These are phyloP conservation scores for Penicillium crustosum DNA, from an alignment of 2,329 filamentous ascomycete genomes.

Conservation along the genomic window DNA sequence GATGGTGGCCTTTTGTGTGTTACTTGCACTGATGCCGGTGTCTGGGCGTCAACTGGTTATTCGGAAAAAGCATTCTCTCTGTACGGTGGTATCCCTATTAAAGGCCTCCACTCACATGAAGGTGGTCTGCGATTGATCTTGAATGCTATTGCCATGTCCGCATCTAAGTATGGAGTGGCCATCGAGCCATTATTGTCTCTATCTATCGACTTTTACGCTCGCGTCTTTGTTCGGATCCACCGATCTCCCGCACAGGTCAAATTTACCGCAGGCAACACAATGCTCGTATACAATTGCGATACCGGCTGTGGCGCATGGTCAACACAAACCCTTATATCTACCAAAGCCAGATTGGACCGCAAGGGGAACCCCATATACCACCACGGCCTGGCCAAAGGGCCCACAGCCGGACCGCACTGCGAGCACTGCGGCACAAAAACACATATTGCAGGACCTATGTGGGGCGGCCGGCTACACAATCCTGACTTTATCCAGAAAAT, in stretches of 20 bases:
- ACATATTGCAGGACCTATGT: constrained; percentile 93
- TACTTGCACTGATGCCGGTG: constrained; percentile 92
- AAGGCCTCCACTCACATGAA: constrained; percentile 84
- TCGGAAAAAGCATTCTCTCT: constrained; percentile 89
- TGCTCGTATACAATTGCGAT: constrained; percentile 91
- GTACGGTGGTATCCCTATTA: constrained; percentile 88
- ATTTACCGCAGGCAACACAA: constrained; percentile 83
- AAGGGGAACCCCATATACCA: constrained; percentile 74
- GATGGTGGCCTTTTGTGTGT: constrained; percentile 91
- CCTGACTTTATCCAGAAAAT: constrained; percentile 77
- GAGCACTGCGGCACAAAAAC: constrained; percentile 82
- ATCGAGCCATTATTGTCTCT: constrained; percentile 90
- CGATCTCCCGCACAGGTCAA: constrained; percentile 85
- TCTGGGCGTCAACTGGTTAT: constrained; percentile 93
- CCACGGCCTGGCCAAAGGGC: constrained; percentile 70
- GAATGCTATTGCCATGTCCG: constrained; percentile 75
- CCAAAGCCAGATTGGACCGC: constrained; percentile 66
- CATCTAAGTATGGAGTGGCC: constrained; percentile 78
- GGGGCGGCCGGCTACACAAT: constrained; percentile 84
- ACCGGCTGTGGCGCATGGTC: constrained; percentile 88
- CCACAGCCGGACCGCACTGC: constrained; percentile 66
- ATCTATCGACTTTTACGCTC: constrained; percentile 92
- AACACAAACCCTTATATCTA: constrained; percentile 73
- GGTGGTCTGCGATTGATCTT: constrained; percentile 83
- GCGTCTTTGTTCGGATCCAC: constrained; percentile 80